These are phyloP conservation scores for Fusarium palustre DNA, from an alignment of 2,329 filamentous ascomycete species.

Conservation along the genomic window DNA sequence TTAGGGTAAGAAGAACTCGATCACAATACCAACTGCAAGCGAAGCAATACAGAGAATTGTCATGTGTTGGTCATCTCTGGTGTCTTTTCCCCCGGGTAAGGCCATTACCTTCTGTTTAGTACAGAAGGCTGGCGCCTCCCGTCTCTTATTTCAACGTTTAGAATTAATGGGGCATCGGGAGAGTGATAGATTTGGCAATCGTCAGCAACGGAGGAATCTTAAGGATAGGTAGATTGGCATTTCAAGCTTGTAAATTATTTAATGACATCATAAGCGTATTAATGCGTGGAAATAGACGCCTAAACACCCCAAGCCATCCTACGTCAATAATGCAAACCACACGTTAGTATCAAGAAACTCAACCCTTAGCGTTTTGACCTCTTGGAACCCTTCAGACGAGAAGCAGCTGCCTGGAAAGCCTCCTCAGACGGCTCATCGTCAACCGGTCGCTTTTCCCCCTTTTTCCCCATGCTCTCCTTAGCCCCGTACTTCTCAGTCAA, in stretches of 20 bases:
- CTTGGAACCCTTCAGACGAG: conserved; percentile 55
- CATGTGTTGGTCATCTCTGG: neutral
- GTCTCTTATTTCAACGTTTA: neutral
- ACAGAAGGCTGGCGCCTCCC: neutral
- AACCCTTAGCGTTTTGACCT: conserved; percentile 35
- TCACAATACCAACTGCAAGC: neutral
- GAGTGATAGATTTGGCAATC: neutral
- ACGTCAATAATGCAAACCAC: neutral
- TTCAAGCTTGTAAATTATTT: neutral
- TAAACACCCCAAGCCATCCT: conserved; percentile 14
- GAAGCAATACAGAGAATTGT: neutral
- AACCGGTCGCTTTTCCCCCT: conserved; percentile 63
- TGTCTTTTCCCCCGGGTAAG: neutral
- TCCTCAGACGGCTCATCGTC: conserved; percentile 75
- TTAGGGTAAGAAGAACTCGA: neutral
- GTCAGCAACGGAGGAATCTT: neutral
- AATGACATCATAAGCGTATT: neutral
- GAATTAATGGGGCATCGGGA: neutral
- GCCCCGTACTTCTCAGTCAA: conserved; percentile 81
- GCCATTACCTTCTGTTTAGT: neutral
- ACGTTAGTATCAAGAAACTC: neutral
- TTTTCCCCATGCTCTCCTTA: conserved; percentile 57
- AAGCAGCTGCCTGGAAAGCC: conserved; percentile 68
- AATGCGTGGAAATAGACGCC: neutral
- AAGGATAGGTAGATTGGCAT: no score